These are phyloP conservation scores for Recurvomyces mirabilis DNA, from an alignment of 495 filamentous ascomycete genomes.

Conservation along the genomic window DNA sequence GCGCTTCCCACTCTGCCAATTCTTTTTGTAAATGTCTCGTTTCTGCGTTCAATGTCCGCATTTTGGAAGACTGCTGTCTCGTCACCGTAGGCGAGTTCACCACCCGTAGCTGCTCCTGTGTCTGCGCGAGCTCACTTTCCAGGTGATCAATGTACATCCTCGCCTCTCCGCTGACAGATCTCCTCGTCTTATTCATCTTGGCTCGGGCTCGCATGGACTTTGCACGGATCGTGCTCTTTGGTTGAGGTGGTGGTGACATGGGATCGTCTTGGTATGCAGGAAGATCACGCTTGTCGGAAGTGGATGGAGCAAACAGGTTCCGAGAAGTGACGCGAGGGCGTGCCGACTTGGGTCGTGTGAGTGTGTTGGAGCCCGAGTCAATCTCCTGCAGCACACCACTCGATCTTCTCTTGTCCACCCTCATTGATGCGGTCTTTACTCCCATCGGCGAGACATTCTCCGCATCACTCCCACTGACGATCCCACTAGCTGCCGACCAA, in stretches of 20 bases:
- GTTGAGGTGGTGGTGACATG: conserved; percentile 5
- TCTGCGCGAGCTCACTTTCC: conserved; percentile 16
- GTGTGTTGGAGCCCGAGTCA: not conserved
- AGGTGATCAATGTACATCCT: conserved; percentile 23
- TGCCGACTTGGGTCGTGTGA: conserved; percentile 8
- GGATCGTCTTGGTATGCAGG: not conserved
- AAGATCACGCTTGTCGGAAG: not conserved
- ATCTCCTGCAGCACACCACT: conserved; percentile 17
- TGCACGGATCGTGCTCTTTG: conserved; percentile 3
- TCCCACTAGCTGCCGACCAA: conserved; percentile 3
- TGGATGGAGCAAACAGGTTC: not conserved
- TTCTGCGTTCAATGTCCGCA: conserved; percentile 15
- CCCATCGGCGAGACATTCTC: conserved; percentile 15
- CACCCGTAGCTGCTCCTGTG: conserved; percentile 13
- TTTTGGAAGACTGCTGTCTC: conserved; percentile 12
- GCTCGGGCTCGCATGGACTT: conserved; percentile 5
- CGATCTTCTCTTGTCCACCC: conserved; percentile 3
- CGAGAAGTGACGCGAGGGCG: conserved; percentile 1
- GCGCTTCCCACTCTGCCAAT: conserved; percentile 19
- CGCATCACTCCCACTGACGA: conserved; percentile 2
- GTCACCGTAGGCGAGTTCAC: conserved; percentile 21
- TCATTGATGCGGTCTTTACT: not conserved
- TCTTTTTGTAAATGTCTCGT: conserved; percentile 16
- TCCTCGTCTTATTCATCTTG: conserved; percentile 3
- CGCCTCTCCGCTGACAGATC: conserved; percentile 17